Base-by-base conservation (phyloP, 176 grass and related monocot species). In the Zizania latifolia region DNA sequence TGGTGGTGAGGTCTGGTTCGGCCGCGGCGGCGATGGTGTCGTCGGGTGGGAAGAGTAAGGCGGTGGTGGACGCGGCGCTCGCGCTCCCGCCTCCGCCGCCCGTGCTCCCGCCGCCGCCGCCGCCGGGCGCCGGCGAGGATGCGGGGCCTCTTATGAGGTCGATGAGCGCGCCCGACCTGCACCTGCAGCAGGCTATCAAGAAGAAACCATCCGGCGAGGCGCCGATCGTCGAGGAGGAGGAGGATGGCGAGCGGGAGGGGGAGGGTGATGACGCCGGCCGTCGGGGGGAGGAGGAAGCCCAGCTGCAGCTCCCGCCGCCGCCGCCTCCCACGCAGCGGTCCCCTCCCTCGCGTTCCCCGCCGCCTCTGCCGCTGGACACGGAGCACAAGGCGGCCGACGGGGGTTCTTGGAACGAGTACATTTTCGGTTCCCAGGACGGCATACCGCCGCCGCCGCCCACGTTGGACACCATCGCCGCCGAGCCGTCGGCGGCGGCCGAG, bases 91-190 rank as follows among this genome's bases (percentile, higher is more conserved):
- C 64, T 23, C 69, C 75, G 32, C 84, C 60, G 35, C 76, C n/a
- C n/a, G n/a, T n/a, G n/a, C n/a, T n/a, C n/a, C n/a, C n/a, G n/a
- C n/a, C 72, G 19, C 70, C 85, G 3, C 84, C 84, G 12, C 58
- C 85, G 6, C 81, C 82, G 5, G 75, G 10, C 22, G 21, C 37
- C 1, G 31, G 4, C 5, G 85, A 68, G n/a, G 83, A 27, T 13
- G 24, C 70, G 7, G 44, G 70, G 48, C 51, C 78, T 62, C 84
- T 85, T 29, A 39, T 85, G 17, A 62, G 77, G 55, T 87, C 87
- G 24, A 34, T 85, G 38, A 89, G 87, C 66, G 82, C 82, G 77
- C 86, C 86, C 0, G 86, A 84, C 70, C 78, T 89, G 38, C 71
- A 72, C 23, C 58, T 71, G 9, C 78, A 54, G 64, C 35, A 16